These are phyloP conservation scores for Lentinula edodes DNA, from an alignment of 768 basidiomycete genomes.

Conservation along the genomic window DNA sequence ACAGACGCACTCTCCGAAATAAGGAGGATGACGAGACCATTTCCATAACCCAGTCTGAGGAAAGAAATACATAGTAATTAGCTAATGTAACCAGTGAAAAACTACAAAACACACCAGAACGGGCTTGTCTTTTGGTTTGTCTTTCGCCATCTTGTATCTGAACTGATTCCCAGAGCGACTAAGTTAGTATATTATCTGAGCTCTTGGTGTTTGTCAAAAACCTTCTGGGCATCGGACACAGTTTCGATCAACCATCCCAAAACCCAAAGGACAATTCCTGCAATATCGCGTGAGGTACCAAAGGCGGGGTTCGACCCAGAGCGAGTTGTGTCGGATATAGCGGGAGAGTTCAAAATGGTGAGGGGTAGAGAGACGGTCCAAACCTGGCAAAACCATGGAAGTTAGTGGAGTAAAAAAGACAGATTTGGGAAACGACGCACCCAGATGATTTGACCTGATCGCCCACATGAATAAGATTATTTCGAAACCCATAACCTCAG, in stretches of 20 bases:
- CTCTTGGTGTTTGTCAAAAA: conserved; percentile 11
- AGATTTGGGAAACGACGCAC: conserved; percentile 21
- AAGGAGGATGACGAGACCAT: conserved; percentile 63
- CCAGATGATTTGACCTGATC: conserved; percentile 55
- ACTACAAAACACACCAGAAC: conserved; percentile 30
- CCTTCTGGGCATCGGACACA: conserved; percentile 56
- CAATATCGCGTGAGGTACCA: conserved; percentile 59
- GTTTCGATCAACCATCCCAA: conserved; percentile 55
- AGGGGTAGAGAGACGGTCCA: conserved; percentile 62
- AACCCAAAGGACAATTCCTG: conserved; percentile 55
- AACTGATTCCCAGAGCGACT: conserved; percentile 24
- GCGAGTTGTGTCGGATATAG: conserved; percentile 40
- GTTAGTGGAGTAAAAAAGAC: background rate
- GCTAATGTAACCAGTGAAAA: background rate
- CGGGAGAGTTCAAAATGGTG: conserved; percentile 63
- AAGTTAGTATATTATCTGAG: no score
- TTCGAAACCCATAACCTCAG: background rate
- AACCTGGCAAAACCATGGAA: conserved; percentile 25
- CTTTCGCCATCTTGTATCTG: conserved; percentile 43
- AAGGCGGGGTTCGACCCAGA: conserved; percentile 50
- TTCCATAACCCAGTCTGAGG: conserved; percentile 45
- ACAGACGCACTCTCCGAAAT: conserved; percentile 60
- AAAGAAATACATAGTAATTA: background rate
- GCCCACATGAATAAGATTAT: background rate
- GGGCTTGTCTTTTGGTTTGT: conserved; percentile 43